Percentiles rank a stretch among this genome's conserved stretches.
Evolutionary conservation across 2,329 filamentous ascomycete genomes (phyloP).

Genomic region (Penicillium sp.): DNA sequence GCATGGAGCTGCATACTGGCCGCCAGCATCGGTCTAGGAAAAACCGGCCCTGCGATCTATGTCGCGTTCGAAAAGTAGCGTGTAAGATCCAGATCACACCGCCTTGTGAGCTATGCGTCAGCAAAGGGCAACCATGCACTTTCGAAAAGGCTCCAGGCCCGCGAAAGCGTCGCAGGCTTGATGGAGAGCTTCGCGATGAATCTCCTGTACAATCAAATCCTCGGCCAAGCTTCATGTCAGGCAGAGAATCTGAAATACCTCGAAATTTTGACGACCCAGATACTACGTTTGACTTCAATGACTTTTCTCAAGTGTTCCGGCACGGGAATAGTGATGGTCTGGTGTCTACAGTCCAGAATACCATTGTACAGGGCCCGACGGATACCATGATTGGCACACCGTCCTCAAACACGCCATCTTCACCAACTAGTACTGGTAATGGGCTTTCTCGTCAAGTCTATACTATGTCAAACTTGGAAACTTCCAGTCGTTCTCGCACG

Average conservation of each 20-base stretch:
- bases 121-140: background rate
- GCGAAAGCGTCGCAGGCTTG: background rate
- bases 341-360: background rate
- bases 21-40: background rate
- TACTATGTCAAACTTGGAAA: background rate
- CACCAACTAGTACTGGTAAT: background rate
- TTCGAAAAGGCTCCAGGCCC: background rate
- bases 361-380: background rate
- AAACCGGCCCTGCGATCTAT: background rate
- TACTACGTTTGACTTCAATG: background rate
- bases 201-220: background rate
- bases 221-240: background rate
- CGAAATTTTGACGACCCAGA: background rate
- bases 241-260: background rate
- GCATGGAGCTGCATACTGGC: background rate
- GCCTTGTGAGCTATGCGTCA: background rate
- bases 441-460: background rate
- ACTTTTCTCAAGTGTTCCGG: background rate
- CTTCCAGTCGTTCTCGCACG: background rate
- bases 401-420: background rate
- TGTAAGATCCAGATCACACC: background rate
- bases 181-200: background rate
- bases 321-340: background rate
- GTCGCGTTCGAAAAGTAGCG: background rate
- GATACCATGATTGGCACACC: background rate